Evolutionary conservation across 768 basidiomycete species (phyloP).

Genomic region (Artomyces pyxidatus): DNA sequence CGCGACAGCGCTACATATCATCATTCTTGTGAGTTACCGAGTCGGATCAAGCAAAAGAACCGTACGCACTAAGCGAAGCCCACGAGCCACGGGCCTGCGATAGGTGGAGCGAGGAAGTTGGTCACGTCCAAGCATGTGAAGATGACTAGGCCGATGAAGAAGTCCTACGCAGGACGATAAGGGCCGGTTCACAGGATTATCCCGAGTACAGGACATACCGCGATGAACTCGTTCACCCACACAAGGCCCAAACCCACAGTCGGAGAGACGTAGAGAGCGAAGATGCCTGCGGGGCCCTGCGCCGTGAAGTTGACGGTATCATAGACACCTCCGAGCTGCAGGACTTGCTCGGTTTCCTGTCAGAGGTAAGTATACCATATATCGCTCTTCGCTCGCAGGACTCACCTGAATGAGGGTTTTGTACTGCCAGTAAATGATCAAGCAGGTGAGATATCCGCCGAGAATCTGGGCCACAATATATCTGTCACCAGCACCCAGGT

Average conservation of each 20-base stretch:
- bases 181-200: no score
- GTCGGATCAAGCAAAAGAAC: not conserved
- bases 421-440: constrained; percentile 21
- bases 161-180: constrained; percentile 4
- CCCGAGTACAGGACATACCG: constrained; percentile 16
- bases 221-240: constrained; percentile 31
- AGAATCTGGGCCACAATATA: constrained; percentile 25
- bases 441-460: constrained; percentile 21
- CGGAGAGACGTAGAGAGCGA: constrained; percentile 26
- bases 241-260: constrained; percentile 24
- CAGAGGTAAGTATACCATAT: constrained; percentile 7
- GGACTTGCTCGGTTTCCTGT: constrained; percentile 17
- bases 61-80: constrained; percentile 14
- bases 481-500: not conserved
- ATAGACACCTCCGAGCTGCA: constrained; percentile 21
- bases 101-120: constrained; percentile 17
- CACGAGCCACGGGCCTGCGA: constrained; percentile 14
- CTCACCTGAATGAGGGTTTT: not conserved
- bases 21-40: not conserved
- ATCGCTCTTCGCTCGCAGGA: not conserved
- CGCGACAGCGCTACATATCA: constrained; percentile 6
- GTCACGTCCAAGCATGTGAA: constrained; percentile 17
- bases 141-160: constrained; percentile 15
- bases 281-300: constrained; percentile 27
- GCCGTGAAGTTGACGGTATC: constrained; percentile 25